phyloP scores from a whole-genome alignment of 345 rosid genomes.

The Cardamine occulta region DNA sequence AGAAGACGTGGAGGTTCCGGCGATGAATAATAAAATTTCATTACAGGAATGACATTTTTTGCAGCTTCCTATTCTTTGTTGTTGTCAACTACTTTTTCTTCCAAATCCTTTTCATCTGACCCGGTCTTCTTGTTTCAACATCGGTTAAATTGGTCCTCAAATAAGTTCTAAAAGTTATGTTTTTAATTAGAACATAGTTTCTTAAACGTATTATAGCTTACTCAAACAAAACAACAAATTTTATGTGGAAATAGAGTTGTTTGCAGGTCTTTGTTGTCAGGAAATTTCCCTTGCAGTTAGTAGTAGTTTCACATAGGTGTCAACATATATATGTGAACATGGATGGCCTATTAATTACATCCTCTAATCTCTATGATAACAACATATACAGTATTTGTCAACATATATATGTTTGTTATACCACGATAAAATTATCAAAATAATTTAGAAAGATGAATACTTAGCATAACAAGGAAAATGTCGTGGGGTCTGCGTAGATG shows the following conservation, averaged over 20 bases:
- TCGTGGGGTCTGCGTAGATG: slow-evolving; percentile 3
- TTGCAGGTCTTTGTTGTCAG: slow-evolving; percentile 37
- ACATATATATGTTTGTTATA: not conserved
- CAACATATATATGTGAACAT: slow-evolving; percentile 42
- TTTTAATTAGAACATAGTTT: slow-evolving; percentile 16
- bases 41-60: not conserved
- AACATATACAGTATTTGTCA: too few relatives aligned
- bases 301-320: slow-evolving; percentile 22
- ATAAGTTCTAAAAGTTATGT: not conserved
- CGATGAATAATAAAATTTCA: not conserved
- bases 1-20: slow-evolving; percentile 7
- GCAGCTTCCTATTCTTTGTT: not conserved
- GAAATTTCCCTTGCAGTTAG: not conserved
- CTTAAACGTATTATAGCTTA: not conserved
- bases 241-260: slow-evolving; percentile 40
- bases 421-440: not conserved
- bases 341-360: slow-evolving; percentile 29
- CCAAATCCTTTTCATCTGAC: slow-evolving; percentile 14
- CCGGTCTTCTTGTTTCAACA: slow-evolving; percentile 27
- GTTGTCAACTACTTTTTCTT: slow-evolving; percentile 12
- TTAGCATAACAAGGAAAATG: not conserved
- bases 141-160: slow-evolving; percentile 17
- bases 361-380: slow-evolving; percentile 17
- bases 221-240: slow-evolving; percentile 21
- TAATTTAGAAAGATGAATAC: not conserved